phyloP scores from a whole-genome alignment of 2,329 filamentous ascomycete species.

The Colletotrichum sp. region DNA sequence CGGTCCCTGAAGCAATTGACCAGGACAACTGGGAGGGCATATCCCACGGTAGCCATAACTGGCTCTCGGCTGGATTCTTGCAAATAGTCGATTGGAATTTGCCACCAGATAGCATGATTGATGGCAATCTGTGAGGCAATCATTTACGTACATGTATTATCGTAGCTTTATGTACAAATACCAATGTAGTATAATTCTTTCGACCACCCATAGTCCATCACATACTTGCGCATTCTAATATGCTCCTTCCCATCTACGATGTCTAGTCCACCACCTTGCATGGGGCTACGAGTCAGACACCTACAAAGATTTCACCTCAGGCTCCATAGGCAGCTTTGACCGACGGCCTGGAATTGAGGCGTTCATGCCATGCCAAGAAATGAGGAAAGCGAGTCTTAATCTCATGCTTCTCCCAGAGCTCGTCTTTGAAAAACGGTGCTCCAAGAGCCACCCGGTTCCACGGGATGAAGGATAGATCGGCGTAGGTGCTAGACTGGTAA shows the following conservation, averaged over 20 bases:
- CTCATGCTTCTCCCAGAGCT: neutral
- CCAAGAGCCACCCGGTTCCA: slow-evolving; percentile 28
- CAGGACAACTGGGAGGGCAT: neutral
- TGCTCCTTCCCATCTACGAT: neutral
- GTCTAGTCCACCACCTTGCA: neutral
- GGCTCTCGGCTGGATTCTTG: neutral
- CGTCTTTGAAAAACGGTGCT: neutral
- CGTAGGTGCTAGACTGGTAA: slow-evolving; percentile 5
- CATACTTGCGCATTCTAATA: neutral
- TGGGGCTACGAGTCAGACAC: neutral
- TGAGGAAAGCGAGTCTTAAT: neutral
- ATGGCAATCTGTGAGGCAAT: neutral
- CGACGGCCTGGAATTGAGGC: neutral
- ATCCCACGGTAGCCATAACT: neutral
- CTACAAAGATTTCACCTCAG: neutral
- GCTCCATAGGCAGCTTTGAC: neutral
- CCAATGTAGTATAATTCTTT: neutral
- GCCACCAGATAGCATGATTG: neutral
- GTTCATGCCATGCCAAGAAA: neutral
- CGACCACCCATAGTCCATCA: neutral
- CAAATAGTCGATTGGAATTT: neutral
- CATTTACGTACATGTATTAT: neutral
- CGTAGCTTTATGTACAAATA: neutral
- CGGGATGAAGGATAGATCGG: slow-evolving; percentile 35
- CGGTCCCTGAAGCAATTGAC: neutral